phyloP scores from a whole-genome alignment of 495 filamentous ascomycete genomes.

The Daldinia grandis region DNA sequence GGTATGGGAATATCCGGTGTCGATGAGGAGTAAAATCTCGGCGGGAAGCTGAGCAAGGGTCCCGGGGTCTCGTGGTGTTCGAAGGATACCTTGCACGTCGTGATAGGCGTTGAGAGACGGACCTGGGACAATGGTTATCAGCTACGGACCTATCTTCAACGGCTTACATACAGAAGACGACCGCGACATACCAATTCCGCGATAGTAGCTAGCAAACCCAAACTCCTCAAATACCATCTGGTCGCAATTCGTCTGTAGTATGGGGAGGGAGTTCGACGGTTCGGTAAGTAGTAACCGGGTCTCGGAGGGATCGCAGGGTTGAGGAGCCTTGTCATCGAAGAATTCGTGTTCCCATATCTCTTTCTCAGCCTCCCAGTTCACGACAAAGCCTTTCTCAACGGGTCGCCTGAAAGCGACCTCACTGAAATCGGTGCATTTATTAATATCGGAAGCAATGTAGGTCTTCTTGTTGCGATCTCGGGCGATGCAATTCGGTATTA shows the following conservation, averaged over 20 bases:
- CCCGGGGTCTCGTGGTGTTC: constrained; percentile 53
- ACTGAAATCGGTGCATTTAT: constrained; percentile 85
- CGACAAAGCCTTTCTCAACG: constrained; percentile 93
- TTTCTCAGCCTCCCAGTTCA: constrained; percentile 96
- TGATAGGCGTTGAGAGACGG: constrained; percentile 85
- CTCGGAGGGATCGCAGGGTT: constrained; percentile 76
- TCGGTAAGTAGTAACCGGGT: constrained; percentile 87
- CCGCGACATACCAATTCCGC: constrained; percentile 68
- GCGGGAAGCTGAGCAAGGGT: constrained; percentile 62
- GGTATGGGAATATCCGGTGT: constrained; percentile 93
- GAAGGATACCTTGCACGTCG: constrained; percentile 72
- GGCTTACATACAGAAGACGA: neutral
- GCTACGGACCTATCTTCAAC: neutral
- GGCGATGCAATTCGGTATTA: constrained; percentile 89
- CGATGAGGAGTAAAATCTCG: constrained; percentile 86
- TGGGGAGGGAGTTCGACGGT: constrained; percentile 83
- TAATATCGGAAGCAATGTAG: constrained; percentile 83
- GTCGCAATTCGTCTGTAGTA: constrained; percentile 87
- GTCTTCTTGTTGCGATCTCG: constrained; percentile 79
- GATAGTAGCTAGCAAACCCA: constrained; percentile 87
- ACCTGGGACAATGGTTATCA: constrained; percentile 36
- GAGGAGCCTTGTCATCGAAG: constrained; percentile 74
- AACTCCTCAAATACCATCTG: constrained; percentile 98
- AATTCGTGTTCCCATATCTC: constrained; percentile 96
- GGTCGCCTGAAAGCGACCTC: constrained; percentile 88